Conservation (phyloP, 1,284 basidiomycete species). For the Microbotryum silenes-acaulis region DNA sequence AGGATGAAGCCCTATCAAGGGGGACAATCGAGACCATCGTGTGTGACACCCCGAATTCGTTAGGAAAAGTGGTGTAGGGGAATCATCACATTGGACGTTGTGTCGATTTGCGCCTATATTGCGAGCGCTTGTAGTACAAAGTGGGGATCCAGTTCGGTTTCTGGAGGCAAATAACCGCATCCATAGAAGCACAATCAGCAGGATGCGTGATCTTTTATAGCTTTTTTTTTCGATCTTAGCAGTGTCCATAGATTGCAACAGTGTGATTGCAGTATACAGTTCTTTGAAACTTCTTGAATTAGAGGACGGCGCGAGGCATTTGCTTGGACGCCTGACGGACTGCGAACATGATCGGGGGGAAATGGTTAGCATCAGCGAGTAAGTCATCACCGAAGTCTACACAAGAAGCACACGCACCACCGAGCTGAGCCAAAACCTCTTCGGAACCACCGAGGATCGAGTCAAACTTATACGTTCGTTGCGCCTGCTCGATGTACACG, state of each 20-base stretch:
- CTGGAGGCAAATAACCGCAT: too few relatives aligned
- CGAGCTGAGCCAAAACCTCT: constrained; percentile 7
- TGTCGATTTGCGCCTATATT: too few relatives aligned
- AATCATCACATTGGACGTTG: too few relatives aligned
- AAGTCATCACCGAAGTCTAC: not conserved
- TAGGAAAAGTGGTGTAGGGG: too few relatives aligned
- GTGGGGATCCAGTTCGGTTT: too few relatives aligned
- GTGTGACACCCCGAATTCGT: too few relatives aligned
- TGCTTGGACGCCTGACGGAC: constrained; percentile 36
- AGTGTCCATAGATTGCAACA: too few relatives aligned
- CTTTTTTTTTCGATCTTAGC: too few relatives aligned
- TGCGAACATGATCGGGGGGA: constrained; percentile 37
- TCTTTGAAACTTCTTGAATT: not conserved
- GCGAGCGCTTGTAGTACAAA: too few relatives aligned
- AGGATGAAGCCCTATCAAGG: constrained; percentile 1
- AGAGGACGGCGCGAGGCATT: constrained; percentile 22
- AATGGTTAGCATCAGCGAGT: constrained; percentile 23
- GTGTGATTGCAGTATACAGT: not conserved
- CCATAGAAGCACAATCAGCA: too few relatives aligned
- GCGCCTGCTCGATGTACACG: constrained; percentile 8
- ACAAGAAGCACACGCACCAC: not conserved
- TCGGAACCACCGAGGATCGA: constrained; percentile 23
- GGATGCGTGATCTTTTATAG: too few relatives aligned
- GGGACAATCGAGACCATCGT: too few relatives aligned
- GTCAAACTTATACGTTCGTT: constrained; percentile 28